These are phyloP conservation scores for Myriangium duriaei DNA, from an alignment of 2,329 filamentous ascomycete species.

Conservation along the genomic window DNA sequence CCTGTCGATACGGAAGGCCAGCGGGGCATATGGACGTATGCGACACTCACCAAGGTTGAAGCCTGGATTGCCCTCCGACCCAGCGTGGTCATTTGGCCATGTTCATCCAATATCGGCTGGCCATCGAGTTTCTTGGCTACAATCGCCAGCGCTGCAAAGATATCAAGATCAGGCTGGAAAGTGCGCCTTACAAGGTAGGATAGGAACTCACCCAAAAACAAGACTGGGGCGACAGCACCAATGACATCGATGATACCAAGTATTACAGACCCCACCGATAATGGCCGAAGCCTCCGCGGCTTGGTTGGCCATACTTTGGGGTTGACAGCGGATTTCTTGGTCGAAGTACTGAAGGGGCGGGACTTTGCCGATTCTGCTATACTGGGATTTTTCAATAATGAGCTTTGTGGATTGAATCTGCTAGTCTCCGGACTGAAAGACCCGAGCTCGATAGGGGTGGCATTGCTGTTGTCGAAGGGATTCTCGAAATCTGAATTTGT, in stretches of 20 bases:
- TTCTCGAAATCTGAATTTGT: too few species aligned
- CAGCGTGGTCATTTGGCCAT: constrained; percentile 17
- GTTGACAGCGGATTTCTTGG: background rate
- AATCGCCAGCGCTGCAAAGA: constrained; percentile 19
- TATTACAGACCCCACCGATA: background rate
- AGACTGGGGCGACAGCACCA: constrained; percentile 21
- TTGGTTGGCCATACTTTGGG: constrained; percentile 9
- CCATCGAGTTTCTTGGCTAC: constrained; percentile 18
- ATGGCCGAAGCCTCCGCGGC: constrained; percentile 7
- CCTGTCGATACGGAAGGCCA: too few species aligned
- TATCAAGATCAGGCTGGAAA: background rate
- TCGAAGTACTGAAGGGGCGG: background rate
- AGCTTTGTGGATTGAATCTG: too few species aligned
- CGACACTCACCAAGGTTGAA: background rate
- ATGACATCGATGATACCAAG: constrained; percentile 18
- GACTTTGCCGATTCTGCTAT: background rate
- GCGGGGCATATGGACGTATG: too few species aligned
- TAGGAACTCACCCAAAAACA: constrained; percentile 22
- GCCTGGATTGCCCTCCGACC: constrained; percentile 11
- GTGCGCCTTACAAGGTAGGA: background rate
- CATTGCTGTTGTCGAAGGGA: too few species aligned
- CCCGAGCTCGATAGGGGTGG: too few species aligned
- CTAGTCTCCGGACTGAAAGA: too few species aligned
- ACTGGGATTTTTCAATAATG: background rate
- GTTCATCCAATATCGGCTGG: constrained; percentile 16